Percentiles rank a stretch among this genome's conserved stretches.
These are phyloP conservation scores for Penicillium digitatum DNA, from an alignment of 2,329 filamentous ascomycete species.

Conservation along the genomic window DNA sequence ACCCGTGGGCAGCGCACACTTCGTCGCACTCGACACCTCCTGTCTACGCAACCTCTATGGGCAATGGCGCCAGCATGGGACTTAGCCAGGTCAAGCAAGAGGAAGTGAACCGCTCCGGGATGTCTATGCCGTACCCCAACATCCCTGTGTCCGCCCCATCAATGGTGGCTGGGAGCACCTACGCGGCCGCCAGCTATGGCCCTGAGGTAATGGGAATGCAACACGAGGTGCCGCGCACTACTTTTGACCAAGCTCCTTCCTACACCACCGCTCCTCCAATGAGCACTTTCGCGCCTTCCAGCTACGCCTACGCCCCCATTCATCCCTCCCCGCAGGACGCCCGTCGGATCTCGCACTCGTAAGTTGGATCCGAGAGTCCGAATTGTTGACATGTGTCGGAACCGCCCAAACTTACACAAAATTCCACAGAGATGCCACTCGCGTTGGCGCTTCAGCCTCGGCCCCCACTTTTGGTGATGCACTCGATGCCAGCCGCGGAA, in stretches of 20 bases:
- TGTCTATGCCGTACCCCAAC: slow-evolving; percentile 66
- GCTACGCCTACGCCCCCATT: slow-evolving; percentile 74
- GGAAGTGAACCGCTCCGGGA: slow-evolving; percentile 54
- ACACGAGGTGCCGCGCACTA: slow-evolving; percentile 74
- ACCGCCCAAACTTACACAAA: slow-evolving; percentile 15
- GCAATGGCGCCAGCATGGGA: slow-evolving; percentile 53
- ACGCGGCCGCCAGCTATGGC: slow-evolving; percentile 60
- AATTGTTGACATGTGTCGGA: background rate
- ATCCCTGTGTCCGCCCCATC: slow-evolving; percentile 70
- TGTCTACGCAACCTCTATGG: slow-evolving; percentile 56
- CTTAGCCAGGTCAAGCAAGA: slow-evolving; percentile 56
- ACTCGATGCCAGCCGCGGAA: slow-evolving; percentile 86
- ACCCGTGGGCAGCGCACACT: slow-evolving; percentile 71
- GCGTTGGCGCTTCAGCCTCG: slow-evolving; percentile 34
- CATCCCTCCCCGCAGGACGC: slow-evolving; percentile 51
- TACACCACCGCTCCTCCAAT: slow-evolving; percentile 65
- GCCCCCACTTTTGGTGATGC: slow-evolving; percentile 77
- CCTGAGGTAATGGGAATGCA: slow-evolving; percentile 64
- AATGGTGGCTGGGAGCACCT: slow-evolving; percentile 65
- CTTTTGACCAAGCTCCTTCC: slow-evolving; percentile 67
- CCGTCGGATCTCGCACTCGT: slow-evolving; percentile 80
- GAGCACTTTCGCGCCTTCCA: slow-evolving; percentile 63
- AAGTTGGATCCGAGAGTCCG: slow-evolving; percentile 48
- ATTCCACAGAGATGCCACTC: slow-evolving; percentile 32
- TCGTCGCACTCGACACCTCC: slow-evolving; percentile 61